Evolutionary conservation across 192 early-diverging fungal species (phyloP).

Genomic region (Thamnidium elegans): DNA sequence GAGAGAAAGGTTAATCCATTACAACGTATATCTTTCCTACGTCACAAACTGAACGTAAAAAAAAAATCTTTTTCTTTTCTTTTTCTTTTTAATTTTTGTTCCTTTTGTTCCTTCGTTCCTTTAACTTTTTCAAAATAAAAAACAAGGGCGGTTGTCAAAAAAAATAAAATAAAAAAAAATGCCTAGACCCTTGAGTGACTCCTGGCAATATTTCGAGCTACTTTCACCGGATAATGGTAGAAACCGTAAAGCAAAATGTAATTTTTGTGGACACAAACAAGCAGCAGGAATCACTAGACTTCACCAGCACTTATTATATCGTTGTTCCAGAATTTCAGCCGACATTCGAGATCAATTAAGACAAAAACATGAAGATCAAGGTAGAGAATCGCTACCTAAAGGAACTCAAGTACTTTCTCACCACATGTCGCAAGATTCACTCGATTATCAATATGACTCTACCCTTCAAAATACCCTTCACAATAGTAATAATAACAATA

Average conservation of each 20-base stretch:
- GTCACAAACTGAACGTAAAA: too few species aligned
- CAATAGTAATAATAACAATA: too few species aligned
- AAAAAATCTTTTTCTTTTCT: too few species aligned
- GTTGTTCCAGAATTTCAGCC: slow-evolving; percentile 2
- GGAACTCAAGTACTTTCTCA: background rate
- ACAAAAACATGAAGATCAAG: background rate
- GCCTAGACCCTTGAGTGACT: slow-evolving; percentile 21
- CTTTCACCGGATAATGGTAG: slow-evolving; percentile 4
- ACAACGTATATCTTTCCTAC: too few species aligned
- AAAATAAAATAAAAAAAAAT: slow-evolving; percentile 10
- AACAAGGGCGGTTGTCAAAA: background rate
- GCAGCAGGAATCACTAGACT: slow-evolving; percentile 19
- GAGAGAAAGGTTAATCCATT: too few species aligned
- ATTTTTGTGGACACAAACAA: slow-evolving; percentile 19
- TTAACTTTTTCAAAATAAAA: background rate
- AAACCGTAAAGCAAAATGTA: slow-evolving; percentile 9
- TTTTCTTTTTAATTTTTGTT: too few species aligned
- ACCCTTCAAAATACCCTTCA: too few species aligned
- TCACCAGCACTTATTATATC: slow-evolving; percentile 11
- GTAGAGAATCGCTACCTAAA: background rate
- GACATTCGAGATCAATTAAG: slow-evolving; percentile 9
- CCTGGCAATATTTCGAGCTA: slow-evolving; percentile 11
- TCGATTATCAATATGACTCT: too few species aligned
- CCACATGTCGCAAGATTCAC: background rate
- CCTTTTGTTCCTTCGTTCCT: too few species aligned